Conservation (phyloP, 2,329 filamentous ascomycete genomes). For the Seiridium unicorne region DNA sequence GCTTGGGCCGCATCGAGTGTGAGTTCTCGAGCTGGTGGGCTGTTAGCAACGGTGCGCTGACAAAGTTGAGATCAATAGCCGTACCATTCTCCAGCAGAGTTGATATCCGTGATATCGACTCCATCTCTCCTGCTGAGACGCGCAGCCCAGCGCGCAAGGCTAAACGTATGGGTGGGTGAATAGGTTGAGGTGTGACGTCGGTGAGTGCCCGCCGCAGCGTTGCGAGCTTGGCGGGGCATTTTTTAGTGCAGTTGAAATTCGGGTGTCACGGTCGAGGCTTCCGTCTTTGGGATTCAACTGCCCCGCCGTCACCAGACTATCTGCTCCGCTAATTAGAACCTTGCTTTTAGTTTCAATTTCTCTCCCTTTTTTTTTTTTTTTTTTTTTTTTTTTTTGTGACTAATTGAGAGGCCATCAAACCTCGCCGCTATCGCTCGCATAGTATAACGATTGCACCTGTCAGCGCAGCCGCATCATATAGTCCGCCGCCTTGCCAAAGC, state of each 20-base stretch:
- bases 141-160: constrained; percentile 19
- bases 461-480: too few relatives aligned
- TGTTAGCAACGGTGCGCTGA: neutral
- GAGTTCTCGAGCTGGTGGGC: constrained; percentile 77
- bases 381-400: too few relatives aligned
- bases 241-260: neutral
- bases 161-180: neutral
- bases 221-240: constrained; percentile 10
- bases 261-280: neutral
- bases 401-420: too few relatives aligned
- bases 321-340: too few relatives aligned
- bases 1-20: constrained; percentile 95
- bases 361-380: too few relatives aligned
- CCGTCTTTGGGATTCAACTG: too few relatives aligned
- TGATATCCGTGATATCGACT: constrained; percentile 93
- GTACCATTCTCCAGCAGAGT: constrained; percentile 91
- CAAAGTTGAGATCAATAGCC: constrained; percentile 18
- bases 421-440: too few relatives aligned
- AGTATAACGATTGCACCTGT: too few relatives aligned
- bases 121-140: constrained; percentile 57
- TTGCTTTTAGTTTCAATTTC: too few relatives aligned
- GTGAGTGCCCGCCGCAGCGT: neutral
- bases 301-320: too few relatives aligned
- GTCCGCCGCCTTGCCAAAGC: too few relatives aligned
- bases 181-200: constrained; percentile 3